Percentiles rank a stretch among this genome's conserved stretches.
Evolutionary conservation across 225 moss, liverwort and hornwort species (phyloP).

Genomic region (Bryoerythrophyllum caledonicum): DNA sequence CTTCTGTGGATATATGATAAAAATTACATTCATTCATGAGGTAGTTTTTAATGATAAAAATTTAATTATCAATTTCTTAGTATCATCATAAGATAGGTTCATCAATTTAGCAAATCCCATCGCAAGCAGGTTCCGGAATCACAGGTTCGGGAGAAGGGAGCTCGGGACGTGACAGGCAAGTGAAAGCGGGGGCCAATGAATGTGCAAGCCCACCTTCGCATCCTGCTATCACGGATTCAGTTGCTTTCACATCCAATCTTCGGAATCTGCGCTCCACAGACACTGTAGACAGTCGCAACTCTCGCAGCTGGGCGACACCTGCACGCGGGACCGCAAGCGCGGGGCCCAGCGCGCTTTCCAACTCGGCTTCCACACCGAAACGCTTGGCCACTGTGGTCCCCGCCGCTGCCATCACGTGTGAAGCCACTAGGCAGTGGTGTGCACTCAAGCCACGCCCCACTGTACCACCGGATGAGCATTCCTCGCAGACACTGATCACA

Average conservation of each 20-base stretch:
- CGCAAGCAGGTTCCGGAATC: no score
- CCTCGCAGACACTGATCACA: not conserved
- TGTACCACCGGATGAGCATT: not conserved
- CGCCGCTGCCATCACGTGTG: not conserved
- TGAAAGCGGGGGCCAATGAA: not conserved
- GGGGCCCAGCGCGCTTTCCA: not conserved
- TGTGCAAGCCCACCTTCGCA: not conserved
- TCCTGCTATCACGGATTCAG: not conserved
- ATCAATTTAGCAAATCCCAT: no score
- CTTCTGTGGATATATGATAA: no score
- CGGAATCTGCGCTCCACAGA: not conserved
- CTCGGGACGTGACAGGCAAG: not conserved
- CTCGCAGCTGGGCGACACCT: not conserved
- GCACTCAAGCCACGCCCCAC: not conserved
- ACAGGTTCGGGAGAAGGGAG: no score
- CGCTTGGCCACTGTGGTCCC: slow-evolving; percentile 14
- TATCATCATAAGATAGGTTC: no score
- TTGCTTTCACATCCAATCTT: not conserved
- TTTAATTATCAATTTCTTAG: no score
- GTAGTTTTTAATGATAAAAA: no score
- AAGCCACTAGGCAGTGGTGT: not conserved
- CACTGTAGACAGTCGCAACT: not conserved
- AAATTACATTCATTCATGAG: no score
- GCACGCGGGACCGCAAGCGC: not conserved
- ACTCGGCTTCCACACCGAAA: not conserved